phyloP scores from a whole-genome alignment of 2,329 filamentous ascomycete species.

The Sporothrix phasma region DNA sequence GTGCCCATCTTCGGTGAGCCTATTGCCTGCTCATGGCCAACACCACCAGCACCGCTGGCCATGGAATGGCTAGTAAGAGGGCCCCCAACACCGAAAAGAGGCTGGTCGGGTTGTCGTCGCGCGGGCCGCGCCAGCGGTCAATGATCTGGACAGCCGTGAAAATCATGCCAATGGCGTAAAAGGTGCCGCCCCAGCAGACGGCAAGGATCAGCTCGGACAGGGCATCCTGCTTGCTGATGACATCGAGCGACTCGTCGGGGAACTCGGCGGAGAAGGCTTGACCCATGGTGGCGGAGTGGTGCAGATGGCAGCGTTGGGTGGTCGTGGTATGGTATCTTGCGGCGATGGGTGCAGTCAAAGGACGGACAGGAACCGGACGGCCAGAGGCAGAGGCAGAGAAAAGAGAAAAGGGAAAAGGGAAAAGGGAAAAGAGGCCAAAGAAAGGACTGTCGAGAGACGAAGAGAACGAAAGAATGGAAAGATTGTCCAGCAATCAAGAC shows the following conservation, averaged over 20 bases:
- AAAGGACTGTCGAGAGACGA: neutral
- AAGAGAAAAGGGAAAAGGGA: neutral
- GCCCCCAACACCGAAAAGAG: slow-evolving; percentile 19
- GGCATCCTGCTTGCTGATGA: slow-evolving; percentile 19
- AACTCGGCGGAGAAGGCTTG: slow-evolving; percentile 14
- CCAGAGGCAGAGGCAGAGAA: neutral
- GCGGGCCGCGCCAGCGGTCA: slow-evolving; percentile 23
- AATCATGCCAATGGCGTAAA: slow-evolving; percentile 22
- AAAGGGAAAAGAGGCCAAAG: too few species aligned
- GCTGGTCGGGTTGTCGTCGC: slow-evolving; percentile 20
- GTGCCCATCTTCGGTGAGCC: neutral
- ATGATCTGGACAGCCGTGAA: slow-evolving; percentile 21
- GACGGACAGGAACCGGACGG: neutral
- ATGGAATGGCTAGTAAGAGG: slow-evolving; percentile 17
- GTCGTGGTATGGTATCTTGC: neutral
- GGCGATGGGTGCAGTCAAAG: neutral
- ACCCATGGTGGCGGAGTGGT: slow-evolving; percentile 13
- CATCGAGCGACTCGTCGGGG: slow-evolving; percentile 18
- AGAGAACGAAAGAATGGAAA: neutral
- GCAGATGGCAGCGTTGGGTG: neutral
- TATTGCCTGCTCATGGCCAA: slow-evolving; percentile 14
- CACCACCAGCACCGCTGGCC: slow-evolving; percentile 20
- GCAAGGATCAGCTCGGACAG: slow-evolving; percentile 18
- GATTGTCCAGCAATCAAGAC: slow-evolving; percentile 20
- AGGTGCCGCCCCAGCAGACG: slow-evolving; percentile 17